A percentile compares a stretch with the other conserved stretches of the same genome.
phyloP scores from a whole-genome alignment of 352 stramenopile genomes.

The Globisporangium yorkense region DNA sequence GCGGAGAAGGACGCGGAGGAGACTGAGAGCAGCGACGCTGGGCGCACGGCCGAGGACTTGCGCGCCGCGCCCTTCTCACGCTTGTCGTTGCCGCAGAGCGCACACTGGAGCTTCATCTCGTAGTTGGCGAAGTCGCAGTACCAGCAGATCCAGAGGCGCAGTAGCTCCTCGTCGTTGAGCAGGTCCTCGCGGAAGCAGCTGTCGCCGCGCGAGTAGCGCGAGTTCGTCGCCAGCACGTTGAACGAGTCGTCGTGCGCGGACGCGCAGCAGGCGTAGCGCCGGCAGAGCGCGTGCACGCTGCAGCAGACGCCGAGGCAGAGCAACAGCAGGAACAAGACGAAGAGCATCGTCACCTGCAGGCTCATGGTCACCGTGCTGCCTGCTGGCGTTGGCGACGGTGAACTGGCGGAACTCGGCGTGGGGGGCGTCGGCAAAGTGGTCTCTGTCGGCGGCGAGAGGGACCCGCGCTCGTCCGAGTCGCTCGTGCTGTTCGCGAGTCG shows the following conservation, averaged over 20 bases:
- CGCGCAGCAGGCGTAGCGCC: slow-evolving; percentile 19
- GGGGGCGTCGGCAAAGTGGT: not conserved
- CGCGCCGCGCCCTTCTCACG: slow-evolving; percentile 19
- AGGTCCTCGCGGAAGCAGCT: slow-evolving; percentile 44
- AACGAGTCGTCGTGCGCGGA: slow-evolving; percentile 8
- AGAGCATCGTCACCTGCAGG: slow-evolving; percentile 23
- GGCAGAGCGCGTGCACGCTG: slow-evolving; percentile 28
- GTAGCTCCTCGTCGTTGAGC: slow-evolving; percentile 42
- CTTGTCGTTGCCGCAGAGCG: slow-evolving; percentile 40
- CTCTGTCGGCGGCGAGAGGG: not conserved
- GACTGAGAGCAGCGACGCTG: slow-evolving; percentile 20
- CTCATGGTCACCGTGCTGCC: slow-evolving; percentile 8
- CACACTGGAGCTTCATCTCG: slow-evolving; percentile 42
- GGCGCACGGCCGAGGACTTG: slow-evolving; percentile 23
- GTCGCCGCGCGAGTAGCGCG: slow-evolving; percentile 10
- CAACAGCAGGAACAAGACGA: slow-evolving; percentile 32
- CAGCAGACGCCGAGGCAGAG: slow-evolving; percentile 24
- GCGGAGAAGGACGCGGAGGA: slow-evolving; percentile 15
- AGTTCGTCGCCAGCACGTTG: slow-evolving; percentile 9
- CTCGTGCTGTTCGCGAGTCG: not conserved
- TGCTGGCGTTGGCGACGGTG: not conserved
- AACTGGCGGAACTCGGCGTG: not conserved
- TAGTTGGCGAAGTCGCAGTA: slow-evolving; percentile 61
- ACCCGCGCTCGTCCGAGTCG: not conserved
- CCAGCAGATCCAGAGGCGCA: slow-evolving; percentile 44